Evolutionary conservation across 1,284 basidiomycete species (phyloP).

Genomic region (Tetrapyrgos nigripes): DNA sequence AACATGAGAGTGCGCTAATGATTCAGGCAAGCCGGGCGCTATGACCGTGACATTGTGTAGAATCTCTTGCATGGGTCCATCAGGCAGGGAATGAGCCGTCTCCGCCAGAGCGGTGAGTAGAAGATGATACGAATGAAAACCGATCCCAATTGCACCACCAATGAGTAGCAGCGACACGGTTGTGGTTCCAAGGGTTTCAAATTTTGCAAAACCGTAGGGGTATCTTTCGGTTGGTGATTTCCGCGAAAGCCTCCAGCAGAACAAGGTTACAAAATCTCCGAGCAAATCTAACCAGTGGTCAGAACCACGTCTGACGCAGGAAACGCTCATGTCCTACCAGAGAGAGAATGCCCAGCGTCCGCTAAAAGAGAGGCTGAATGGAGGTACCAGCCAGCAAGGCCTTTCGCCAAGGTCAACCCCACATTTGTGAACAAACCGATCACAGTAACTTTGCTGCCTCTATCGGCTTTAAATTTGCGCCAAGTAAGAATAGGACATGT

Average conservation of each 20-base stretch:
- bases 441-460: constrained; percentile 85
- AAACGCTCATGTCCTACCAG: constrained; percentile 59
- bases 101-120: constrained; percentile 72
- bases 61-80: constrained; percentile 66
- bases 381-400: constrained; percentile 84
- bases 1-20: constrained; percentile 56
- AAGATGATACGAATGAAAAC: constrained; percentile 90
- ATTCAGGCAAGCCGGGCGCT: constrained; percentile 57
- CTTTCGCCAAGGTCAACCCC: constrained; percentile 84
- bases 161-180: constrained; percentile 84
- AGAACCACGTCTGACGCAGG: constrained; percentile 17
- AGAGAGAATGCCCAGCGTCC: constrained; percentile 94
- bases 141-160: constrained; percentile 91
- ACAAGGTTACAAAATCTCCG: constrained; percentile 93
- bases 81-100: constrained; percentile 60
- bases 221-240: constrained; percentile 79
- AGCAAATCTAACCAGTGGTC: constrained; percentile 62
- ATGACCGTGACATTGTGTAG: constrained; percentile 61
- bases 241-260: constrained; percentile 90
- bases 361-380: constrained; percentile 93
- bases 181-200: constrained; percentile 91
- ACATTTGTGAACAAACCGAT: constrained; percentile 90
- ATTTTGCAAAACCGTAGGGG: constrained; percentile 92
- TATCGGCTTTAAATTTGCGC: constrained; percentile 58
- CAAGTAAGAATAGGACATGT: constrained; percentile 13